Conservation (phyloP, 2,329 filamentous ascomycete genomes). For the Ophiostoma sp. region DNA sequence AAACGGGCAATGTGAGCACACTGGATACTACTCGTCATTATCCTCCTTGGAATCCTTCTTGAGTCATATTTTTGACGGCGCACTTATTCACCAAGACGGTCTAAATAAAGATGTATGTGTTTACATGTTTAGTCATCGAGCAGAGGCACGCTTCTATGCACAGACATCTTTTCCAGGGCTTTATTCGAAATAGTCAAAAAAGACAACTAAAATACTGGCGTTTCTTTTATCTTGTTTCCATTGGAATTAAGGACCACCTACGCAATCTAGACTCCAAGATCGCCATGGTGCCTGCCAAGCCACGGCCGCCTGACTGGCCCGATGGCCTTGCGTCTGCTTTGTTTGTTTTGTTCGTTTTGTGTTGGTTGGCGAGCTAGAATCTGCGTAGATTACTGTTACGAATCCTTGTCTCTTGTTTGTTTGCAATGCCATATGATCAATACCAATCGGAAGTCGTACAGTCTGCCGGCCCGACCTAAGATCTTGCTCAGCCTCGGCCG, state of each 20-base stretch:
- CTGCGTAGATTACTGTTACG: background rate
- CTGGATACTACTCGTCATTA: background rate
- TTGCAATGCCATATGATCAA: background rate
- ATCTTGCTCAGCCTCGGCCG: conserved; percentile 10
- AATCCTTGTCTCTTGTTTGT: background rate
- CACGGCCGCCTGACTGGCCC: no score
- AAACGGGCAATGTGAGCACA: no score
- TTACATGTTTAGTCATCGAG: no score
- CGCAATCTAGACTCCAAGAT: no score
- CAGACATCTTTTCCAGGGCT: no score
- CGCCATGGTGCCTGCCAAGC: no score
- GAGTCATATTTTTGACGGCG: background rate
- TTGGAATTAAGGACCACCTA: no score
- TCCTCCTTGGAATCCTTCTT: background rate
- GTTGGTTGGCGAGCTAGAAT: background rate
- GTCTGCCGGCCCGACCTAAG: background rate
- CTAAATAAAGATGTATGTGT: background rate
- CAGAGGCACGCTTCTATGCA: no score
- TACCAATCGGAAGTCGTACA: background rate
- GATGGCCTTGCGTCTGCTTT: conserved; percentile 10
- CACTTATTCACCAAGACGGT: background rate
- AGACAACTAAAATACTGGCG: no score
- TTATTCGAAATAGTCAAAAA: no score
- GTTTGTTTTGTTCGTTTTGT: background rate
- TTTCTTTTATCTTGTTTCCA: no score